Conservation (phyloP, 2,329 filamentous ascomycete species). For the Didymella sp. region DNA sequence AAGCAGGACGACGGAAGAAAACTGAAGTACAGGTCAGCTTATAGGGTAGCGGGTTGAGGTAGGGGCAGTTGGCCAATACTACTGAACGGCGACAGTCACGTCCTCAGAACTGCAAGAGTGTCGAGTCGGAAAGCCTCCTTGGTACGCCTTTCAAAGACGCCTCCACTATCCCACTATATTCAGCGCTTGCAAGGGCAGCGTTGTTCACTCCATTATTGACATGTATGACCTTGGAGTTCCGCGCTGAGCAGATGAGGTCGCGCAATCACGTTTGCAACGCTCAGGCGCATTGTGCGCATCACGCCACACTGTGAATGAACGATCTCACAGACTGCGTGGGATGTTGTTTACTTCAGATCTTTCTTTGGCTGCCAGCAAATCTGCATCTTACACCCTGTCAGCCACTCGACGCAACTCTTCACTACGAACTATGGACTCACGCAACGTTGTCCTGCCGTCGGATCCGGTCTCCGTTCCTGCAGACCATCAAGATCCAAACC, state of each 20-base stretch:
- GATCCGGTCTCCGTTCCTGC: neutral
- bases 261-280: neutral
- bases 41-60: neutral
- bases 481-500: slow-evolving; percentile 4
- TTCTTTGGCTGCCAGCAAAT: neutral
- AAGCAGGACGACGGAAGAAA: slow-evolving; percentile 14
- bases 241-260: neutral
- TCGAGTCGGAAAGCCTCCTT: too few relatives aligned
- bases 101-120: neutral
- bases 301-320: neutral
- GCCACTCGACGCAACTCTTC: neutral
- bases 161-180: too few relatives aligned
- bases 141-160: too few relatives aligned
- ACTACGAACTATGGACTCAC: neutral
- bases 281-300: neutral
- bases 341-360: neutral
- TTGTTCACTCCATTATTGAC: neutral
- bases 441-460: neutral
- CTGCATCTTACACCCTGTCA: neutral
- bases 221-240: neutral
- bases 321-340: neutral
- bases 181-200: too few relatives aligned
- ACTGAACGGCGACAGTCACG: neutral
- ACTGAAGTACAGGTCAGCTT: slow-evolving; percentile 7
- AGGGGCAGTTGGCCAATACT: neutral